A percentile compares a stretch with the other conserved stretches of the same genome.
Evolutionary conservation across 2,329 filamentous ascomycete species (phyloP).

Genomic region (Trichoderma lentiforme): DNA sequence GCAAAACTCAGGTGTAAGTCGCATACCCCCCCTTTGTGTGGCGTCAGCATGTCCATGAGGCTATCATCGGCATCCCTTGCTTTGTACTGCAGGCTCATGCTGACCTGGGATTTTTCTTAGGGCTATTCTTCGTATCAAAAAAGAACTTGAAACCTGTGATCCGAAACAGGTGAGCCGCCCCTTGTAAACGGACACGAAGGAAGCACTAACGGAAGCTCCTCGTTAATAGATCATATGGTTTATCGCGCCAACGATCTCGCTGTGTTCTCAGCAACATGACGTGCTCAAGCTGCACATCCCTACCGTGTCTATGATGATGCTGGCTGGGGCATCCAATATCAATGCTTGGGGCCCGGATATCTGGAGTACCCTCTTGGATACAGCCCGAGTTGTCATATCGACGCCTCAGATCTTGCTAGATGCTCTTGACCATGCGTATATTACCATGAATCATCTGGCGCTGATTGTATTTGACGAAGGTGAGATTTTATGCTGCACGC

Average conservation of each 20-base stretch:
- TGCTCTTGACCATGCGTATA: conserved; percentile 71
- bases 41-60: not conserved
- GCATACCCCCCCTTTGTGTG: not conserved
- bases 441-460: conserved; percentile 59
- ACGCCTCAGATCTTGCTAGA: conserved; percentile 74
- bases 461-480: conserved; percentile 84
- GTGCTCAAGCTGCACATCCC: conserved; percentile 60
- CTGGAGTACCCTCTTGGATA: conserved; percentile 65
- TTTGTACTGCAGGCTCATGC: not conserved
- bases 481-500: conserved; percentile 32
- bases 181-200: not conserved
- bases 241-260: conserved; percentile 63
- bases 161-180: conserved; percentile 50
- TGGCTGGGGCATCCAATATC: conserved; percentile 66
- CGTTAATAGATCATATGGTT: conserved; percentile 64
- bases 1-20: conserved; percentile 72
- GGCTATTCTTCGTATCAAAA: conserved; percentile 64
- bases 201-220: not conserved
- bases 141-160: conserved; percentile 56
- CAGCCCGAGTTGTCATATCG: conserved; percentile 70
- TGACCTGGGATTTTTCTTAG: conserved; percentile 38
- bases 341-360: conserved; percentile 67
- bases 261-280: conserved; percentile 64
- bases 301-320: conserved; percentile 54
- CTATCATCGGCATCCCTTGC: not conserved